Evolutionary conservation across 768 basidiomycete species (phyloP).

Genomic region (Roridomyces roridus): DNA sequence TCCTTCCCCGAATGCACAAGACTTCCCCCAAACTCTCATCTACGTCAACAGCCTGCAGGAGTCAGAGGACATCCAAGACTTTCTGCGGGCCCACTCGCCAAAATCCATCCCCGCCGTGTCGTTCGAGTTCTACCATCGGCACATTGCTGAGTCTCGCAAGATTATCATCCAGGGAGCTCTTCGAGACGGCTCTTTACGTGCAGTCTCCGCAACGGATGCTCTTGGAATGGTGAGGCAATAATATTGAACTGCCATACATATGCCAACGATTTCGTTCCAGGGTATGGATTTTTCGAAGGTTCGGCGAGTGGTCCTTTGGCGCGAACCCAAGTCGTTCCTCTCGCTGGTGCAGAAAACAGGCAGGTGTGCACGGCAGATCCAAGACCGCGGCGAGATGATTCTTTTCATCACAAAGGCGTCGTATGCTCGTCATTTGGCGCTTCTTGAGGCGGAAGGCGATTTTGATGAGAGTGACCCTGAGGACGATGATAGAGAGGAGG

Average conservation of each 20-base stretch:
- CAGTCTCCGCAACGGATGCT: constrained; percentile 19
- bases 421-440: not conserved
- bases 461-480: not conserved
- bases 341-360: constrained; percentile 20
- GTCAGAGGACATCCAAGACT: constrained; percentile 21
- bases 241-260: not conserved
- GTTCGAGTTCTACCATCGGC: constrained; percentile 24
- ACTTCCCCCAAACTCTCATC: constrained; percentile 21
- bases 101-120: not conserved
- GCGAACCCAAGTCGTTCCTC: constrained; percentile 14
- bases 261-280: not conserved
- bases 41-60: constrained; percentile 20
- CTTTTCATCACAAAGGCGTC: constrained; percentile 18
- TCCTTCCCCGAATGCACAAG: not conserved
- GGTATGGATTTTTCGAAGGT: constrained; percentile 20
- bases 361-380: constrained; percentile 5
- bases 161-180: constrained; percentile 5
- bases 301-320: constrained; percentile 17
- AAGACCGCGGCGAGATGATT: not conserved
- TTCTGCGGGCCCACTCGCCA: constrained; percentile 17
- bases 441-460: not conserved
- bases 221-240: constrained; percentile 19
- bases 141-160: constrained; percentile 13
- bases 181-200: constrained; percentile 4
- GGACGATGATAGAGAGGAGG: not conserved